Percentiles rank a stretch among this genome's conserved stretches.
Evolutionary conservation across 106 monocot genomes (phyloP).

Genomic region (Acorus calamus): DNA sequence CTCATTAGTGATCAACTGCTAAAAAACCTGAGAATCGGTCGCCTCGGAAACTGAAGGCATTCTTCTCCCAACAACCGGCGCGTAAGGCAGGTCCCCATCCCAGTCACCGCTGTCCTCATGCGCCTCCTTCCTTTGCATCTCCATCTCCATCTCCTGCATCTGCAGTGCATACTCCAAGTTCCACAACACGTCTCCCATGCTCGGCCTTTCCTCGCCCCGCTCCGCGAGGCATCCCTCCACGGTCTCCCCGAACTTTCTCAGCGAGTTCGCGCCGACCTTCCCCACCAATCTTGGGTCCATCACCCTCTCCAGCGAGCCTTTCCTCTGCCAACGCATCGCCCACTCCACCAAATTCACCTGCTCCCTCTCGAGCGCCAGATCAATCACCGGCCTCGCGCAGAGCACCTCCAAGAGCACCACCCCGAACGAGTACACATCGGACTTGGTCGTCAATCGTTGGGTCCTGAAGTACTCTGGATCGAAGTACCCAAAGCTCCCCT

Average conservation of each 20-base stretch:
- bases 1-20: slow-evolving; percentile 33
- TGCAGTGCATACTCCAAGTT: slow-evolving; percentile 74
- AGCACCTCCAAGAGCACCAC: slow-evolving; percentile 75
- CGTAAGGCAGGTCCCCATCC: slow-evolving; percentile 2
- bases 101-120: slow-evolving; percentile 40
- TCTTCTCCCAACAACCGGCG: slow-evolving; percentile 1
- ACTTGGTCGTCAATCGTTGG: slow-evolving; percentile 69
- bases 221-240: slow-evolving; percentile 62
- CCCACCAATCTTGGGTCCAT: slow-evolving; percentile 42
- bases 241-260: slow-evolving; percentile 62
- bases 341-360: slow-evolving; percentile 73
- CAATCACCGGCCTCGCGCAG: slow-evolving; percentile 61
- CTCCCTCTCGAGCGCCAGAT: slow-evolving; percentile 16
- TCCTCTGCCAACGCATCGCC: slow-evolving; percentile 27
- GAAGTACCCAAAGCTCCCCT: slow-evolving; percentile 83
- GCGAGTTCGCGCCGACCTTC: slow-evolving; percentile 31
- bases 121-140: slow-evolving; percentile 25
- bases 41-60: not conserved
- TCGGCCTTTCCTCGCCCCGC: slow-evolving; percentile 46
- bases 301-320: slow-evolving; percentile 43
- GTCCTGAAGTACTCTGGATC: slow-evolving; percentile 90
- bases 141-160: slow-evolving; percentile 47
- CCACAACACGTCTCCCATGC: slow-evolving; percentile 70
- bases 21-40: slow-evolving; percentile 31
- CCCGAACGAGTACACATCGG: slow-evolving; percentile 90